A percentile compares a stretch with the other conserved stretches of the same genome.
phyloP scores from a whole-genome alignment of 2,329 filamentous ascomycete genomes.

The Scopulariopsis brevicaulis region DNA sequence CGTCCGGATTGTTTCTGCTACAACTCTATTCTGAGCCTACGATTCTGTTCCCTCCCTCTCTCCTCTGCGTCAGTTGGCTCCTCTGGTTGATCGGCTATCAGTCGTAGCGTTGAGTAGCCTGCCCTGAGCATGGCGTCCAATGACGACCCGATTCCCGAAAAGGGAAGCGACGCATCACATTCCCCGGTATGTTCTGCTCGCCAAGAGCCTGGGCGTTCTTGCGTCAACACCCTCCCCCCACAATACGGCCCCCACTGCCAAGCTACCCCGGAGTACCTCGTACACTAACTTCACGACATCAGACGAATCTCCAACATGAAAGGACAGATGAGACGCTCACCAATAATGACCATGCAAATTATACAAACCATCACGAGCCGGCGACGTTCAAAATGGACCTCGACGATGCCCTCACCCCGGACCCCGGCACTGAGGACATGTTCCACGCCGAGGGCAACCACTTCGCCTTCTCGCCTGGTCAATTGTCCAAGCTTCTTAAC shows the following conservation, averaged over 20 bases:
- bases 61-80: neutral
- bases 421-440: conserved; percentile 62
- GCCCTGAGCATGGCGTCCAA: neutral
- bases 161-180: neutral
- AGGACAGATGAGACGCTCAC: neutral
- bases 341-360: neutral
- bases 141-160: neutral
- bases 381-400: conserved; percentile 10
- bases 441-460: conserved; percentile 56
- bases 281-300: neutral
- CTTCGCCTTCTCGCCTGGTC: conserved; percentile 64
- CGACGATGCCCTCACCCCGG: conserved; percentile 25
- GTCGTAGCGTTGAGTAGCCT: neutral
- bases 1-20: neutral
- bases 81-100: neutral
- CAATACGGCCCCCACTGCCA: neutral
- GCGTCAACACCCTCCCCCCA: neutral
- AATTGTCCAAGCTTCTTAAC: conserved; percentile 66
- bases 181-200: neutral
- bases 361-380: neutral
- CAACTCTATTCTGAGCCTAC: neutral
- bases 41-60: neutral
- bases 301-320: neutral
- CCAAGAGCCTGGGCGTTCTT: neutral
- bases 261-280: neutral